Base-by-base conservation (phyloP, 1,139 yeast species). In the Hyphopichia khmerensis region DNA sequence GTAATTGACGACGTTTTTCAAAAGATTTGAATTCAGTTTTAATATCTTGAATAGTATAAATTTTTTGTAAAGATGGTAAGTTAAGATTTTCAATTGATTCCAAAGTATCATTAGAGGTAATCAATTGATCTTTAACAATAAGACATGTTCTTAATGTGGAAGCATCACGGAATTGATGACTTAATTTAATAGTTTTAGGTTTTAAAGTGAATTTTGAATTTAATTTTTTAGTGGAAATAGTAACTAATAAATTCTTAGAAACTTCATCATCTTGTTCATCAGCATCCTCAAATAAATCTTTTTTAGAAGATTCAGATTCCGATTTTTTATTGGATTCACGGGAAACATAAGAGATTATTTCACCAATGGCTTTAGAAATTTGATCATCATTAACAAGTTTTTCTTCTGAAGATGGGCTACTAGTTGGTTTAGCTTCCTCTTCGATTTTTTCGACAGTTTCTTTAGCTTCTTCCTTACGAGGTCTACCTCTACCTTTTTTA, bases 1-100 rank as follows among this genome's bases (percentile, higher is more conserved):
- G 63, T 46, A 86, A 74, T 49, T 81, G 81, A 67, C 91, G 82
- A 62, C 85, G 81, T 52, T 84, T 78, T 61, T 86, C 93, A 51
- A 66, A 85, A 33, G 82, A 75, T 60, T 84, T 83, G 66, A 77
- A 85, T 43, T 79, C 83, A 16, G 83, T 80, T 59, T 84, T 84
- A 46, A 86, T 64, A 41, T 82, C 80, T 37, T 72, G 67, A 45
- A 80, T 78, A 16, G 86, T 68, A 36, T 84, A 57, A 39, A 80
- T 74, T 52, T 78, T 75, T 26, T 62, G 48, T 38, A 80, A 63
- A 35, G 77, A 65, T 30, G 79, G 75, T 40, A 79, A 69, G 31
- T 72, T 65, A 35, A 77, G 78, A 40, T 69, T 74, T 59, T 84
- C 91, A 49, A 83, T 75, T 44, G 76, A 63, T 49, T 82, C 81